phyloP scores from a whole-genome alignment of 73 alveolate species.

The Symbiodinium natans region DNA sequence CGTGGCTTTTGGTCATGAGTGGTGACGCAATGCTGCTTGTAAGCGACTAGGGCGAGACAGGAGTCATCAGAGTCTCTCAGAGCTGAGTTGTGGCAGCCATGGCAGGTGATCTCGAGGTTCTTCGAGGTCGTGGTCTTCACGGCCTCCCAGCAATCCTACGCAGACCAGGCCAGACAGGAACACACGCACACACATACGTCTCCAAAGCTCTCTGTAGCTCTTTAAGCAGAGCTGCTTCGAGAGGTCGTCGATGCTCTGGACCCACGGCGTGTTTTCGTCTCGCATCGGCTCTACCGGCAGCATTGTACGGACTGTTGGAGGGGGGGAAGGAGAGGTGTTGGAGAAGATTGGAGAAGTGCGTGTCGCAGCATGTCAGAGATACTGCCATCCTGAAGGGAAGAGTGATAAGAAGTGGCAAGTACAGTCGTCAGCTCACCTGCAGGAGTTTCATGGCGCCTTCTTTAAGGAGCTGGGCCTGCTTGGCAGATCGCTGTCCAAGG shows the following conservation, averaged over 20 bases:
- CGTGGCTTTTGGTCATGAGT: too few relatives aligned
- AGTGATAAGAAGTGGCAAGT: too few relatives aligned
- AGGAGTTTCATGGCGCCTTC: conserved; percentile 89
- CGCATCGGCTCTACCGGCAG: conserved; percentile 96
- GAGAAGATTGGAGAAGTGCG: neutral
- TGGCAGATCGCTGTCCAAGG: conserved; percentile 64
- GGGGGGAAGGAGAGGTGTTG: conserved; percentile 9
- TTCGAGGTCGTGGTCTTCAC: conserved; percentile 81
- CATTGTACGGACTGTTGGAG: conserved; percentile 95
- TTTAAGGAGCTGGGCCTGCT: conserved; percentile 73
- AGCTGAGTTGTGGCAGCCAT: neutral
- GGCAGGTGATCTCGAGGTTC: conserved; percentile 41
- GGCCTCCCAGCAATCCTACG: conserved; percentile 73
- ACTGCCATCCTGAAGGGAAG: neutral
- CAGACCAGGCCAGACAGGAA: conserved; percentile 54
- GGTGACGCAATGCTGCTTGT: too few relatives aligned
- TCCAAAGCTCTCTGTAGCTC: neutral
- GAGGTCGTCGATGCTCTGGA: conserved; percentile 95
- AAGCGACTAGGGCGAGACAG: too few relatives aligned
- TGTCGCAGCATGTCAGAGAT: neutral
- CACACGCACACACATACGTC: neutral
- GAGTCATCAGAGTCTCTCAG: neutral
- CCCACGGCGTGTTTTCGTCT: conserved; percentile 77
- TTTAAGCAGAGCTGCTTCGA: neutral
- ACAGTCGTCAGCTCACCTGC: neutral